Base-by-base conservation (phyloP, 176 grass and related monocot genomes). In the Hyparrhenia diplandra region DNA sequence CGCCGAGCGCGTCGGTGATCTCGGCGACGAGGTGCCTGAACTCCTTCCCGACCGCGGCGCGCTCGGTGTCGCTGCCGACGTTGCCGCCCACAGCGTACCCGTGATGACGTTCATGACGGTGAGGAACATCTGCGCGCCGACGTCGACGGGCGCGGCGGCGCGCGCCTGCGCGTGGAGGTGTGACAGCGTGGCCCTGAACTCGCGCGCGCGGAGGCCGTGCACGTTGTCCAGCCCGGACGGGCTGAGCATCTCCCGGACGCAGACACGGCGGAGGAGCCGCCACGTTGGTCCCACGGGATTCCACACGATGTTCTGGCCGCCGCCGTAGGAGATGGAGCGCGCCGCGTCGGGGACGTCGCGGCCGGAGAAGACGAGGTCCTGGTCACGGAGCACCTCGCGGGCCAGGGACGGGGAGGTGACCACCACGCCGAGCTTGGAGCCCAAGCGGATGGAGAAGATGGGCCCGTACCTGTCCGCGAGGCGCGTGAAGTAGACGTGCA, bases 161-260 rank as follows among this genome's bases (percentile, higher is more conserved):
- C 0, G 1, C 3, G 61, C 79, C 58, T 63, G 70, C 2, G 52
- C 75, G 40, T 67, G 74, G 18, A 93, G 64, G 79, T 83, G 80
- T 1, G 46, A 23, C 2, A 97, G 75, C 59, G 88, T 80, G 62
- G 88, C 73, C 8, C 46, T 34, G 71, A 93, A 73, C 94, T 97
- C 94, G 1, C 78, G 80, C 4, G 46, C 61, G 1, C 94, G 88
- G 78, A 97, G 94, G 17, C 20, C 86, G 32, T 78, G 61, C n/a
- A 91, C 86, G 69, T 69, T 61, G 3, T 93, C 86, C 34, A 97
- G 88, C 14, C 90, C 76, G 0, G 86, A 34, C 0, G 94, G 64
- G 81, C 88, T 39, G 54, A 97, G 77, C 88, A 97, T 86, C 88
- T 91, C 91, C 27, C 82, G 94, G 51, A 93, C 88, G 85, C 77